Evolutionary conservation across 2,329 filamentous ascomycete genomes (phyloP).

Genomic region (Nemania serpens): DNA sequence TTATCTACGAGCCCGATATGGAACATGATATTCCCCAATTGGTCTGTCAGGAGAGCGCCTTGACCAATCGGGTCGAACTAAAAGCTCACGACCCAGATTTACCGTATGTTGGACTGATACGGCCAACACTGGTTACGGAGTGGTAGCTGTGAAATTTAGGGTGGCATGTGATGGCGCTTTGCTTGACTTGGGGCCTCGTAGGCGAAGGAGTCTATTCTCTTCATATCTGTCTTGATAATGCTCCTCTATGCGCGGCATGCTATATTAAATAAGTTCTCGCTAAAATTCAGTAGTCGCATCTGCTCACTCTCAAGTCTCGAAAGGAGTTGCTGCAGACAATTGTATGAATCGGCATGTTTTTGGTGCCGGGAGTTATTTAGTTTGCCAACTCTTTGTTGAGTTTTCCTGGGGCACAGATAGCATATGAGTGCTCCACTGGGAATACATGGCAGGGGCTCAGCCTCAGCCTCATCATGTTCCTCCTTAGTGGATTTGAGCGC

Average conservation of each 20-base stretch:
- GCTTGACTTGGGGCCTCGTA: not conserved
- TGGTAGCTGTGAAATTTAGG: not conserved
- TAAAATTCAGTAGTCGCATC: not conserved
- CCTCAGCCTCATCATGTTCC: conserved; percentile 2
- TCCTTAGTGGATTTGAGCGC: conserved; percentile 2
- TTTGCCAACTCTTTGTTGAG: not conserved
- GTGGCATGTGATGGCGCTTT: not conserved
- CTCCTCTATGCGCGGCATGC: conserved; percentile 10
- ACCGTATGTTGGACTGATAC: not conserved
- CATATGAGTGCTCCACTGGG: not conserved
- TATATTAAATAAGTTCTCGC: not conserved
- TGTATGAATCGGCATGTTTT: not conserved
- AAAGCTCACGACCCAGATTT: not conserved
- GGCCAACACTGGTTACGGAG: not conserved
- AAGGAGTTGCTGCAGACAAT: conserved; percentile 2
- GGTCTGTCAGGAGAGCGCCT: conserved; percentile 1
- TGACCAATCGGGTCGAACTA: conserved; percentile 8
- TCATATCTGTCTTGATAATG: conserved; percentile 8
- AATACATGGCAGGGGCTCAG: not conserved
- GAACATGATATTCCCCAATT: conserved; percentile 17
- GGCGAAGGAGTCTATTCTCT: conserved; percentile 4
- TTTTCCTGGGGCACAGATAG: not conserved
- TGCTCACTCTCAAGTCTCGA: not conserved
- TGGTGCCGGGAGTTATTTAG: not conserved
- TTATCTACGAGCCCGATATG: not conserved